Conservation (phyloP, 179 eudicot genomes). For the Kewa caespitosa region DNA sequence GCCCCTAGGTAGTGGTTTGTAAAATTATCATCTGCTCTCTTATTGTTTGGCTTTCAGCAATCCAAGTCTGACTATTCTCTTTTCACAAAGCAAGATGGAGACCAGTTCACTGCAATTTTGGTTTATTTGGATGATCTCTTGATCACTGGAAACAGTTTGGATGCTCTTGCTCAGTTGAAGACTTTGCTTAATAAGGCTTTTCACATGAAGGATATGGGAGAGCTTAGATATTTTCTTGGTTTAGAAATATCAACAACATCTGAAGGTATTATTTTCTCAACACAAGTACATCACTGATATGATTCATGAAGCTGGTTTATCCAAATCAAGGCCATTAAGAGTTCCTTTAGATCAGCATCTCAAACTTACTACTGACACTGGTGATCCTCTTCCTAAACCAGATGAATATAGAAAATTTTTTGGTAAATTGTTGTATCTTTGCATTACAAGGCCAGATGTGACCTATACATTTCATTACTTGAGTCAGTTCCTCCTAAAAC, state of each 20-base stretch:
- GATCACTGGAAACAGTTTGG: neutral
- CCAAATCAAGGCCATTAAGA: too few species aligned
- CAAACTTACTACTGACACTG: neutral
- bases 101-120: neutral
- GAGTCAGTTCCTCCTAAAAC: neutral
- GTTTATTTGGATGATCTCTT: neutral
- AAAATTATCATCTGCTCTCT: neutral
- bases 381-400: neutral
- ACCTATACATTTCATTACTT: neutral
- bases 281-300: neutral
- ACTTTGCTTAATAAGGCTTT: neutral
- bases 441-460: neutral
- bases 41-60: neutral
- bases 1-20: neutral
- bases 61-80: neutral
- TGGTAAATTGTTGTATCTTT: neutral
- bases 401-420: neutral
- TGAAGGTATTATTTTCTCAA: neutral
- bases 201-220: neutral
- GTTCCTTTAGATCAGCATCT: neutral
- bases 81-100: neutral
- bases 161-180: neutral
- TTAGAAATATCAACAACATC: neutral
- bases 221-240: neutral
- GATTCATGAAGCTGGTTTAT: too few species aligned